Percentiles rank a stretch among this genome's conserved stretches.
Evolutionary conservation across 75 land plant genomes (phyloP).

Genomic region (Pinus tabuliformis): DNA sequence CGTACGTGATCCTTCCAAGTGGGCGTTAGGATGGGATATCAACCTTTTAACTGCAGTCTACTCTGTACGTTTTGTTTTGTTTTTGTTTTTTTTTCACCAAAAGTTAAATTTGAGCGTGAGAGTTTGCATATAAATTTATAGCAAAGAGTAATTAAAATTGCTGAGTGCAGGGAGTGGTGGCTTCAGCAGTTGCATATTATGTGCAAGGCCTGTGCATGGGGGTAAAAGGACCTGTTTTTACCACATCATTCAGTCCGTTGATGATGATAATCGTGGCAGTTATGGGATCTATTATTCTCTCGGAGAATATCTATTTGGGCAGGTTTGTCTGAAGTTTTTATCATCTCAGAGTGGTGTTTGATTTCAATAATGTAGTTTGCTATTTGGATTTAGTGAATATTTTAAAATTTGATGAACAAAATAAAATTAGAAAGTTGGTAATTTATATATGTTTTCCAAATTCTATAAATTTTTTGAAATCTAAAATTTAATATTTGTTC

Average conservation of each 20-base stretch:
- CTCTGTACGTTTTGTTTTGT: background rate
- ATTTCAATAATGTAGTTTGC: too few species aligned
- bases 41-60: conserved; percentile 40
- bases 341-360: too few species aligned
- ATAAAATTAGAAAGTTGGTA: too few species aligned
- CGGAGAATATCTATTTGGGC: conserved; percentile 58
- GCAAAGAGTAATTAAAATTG: too few species aligned
- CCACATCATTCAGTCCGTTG: conserved; percentile 66
- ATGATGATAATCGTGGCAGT: conserved; percentile 69
- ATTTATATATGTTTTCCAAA: too few species aligned
- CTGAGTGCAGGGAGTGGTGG: conserved; percentile 42
- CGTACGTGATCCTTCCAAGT: conserved; percentile 19
- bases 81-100: too few species aligned
- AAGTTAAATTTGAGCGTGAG: too few species aligned
- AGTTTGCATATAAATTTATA: too few species aligned
- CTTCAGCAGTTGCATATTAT: conserved; percentile 63
- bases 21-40: conserved; percentile 30
- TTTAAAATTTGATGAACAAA: too few species aligned
- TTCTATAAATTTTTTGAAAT: too few species aligned
- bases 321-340: conserved; percentile 24
- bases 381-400: too few species aligned
- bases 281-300: conserved; percentile 62
- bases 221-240: conserved; percentile 67
- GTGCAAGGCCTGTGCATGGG: conserved; percentile 62
- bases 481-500: too few species aligned